Evolutionary conservation across 1,284 basidiomycete species (phyloP).

Genomic region (Chalciporus sp.): DNA sequence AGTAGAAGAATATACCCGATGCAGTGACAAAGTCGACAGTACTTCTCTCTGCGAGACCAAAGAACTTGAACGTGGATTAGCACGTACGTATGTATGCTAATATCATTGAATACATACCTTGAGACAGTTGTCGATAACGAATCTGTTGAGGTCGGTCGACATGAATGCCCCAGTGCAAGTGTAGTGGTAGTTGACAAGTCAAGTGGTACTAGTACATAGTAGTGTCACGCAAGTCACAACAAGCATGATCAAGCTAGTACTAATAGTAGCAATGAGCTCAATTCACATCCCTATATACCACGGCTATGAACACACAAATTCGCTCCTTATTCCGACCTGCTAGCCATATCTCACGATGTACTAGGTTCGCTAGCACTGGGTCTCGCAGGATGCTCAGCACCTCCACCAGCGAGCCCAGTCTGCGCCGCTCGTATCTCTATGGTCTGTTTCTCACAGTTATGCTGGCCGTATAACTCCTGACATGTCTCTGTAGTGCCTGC

Average conservation of each 20-base stretch:
- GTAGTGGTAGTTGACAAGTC: slow-evolving; percentile 2
- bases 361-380: not conserved
- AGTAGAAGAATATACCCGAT: slow-evolving; percentile 55
- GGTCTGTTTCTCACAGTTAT: slow-evolving; percentile 32
- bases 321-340: not conserved
- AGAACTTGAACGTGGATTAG: slow-evolving; percentile 51
- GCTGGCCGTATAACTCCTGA: not conserved
- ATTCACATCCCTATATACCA: not conserved
- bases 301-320: not conserved
- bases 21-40: slow-evolving; percentile 87
- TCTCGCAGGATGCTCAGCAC: slow-evolving; percentile 23
- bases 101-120: slow-evolving; percentile 50
- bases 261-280: too few species aligned
- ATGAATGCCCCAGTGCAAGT: slow-evolving; percentile 12
- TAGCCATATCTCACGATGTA: not conserved
- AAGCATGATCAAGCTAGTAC: too few species aligned
- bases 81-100: not conserved
- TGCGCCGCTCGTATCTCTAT: slow-evolving; percentile 68
- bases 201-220: too few species aligned
- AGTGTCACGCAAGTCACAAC: not conserved
- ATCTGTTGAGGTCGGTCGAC: slow-evolving; percentile 66
- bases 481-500: slow-evolving; percentile 56
- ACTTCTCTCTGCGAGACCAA: slow-evolving; percentile 80
- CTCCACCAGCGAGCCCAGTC: slow-evolving; percentile 16
- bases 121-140: slow-evolving; percentile 86